phyloP scores from a whole-genome alignment of 1,284 basidiomycete genomes.

The Cutaneotrichosporon sp. region DNA sequence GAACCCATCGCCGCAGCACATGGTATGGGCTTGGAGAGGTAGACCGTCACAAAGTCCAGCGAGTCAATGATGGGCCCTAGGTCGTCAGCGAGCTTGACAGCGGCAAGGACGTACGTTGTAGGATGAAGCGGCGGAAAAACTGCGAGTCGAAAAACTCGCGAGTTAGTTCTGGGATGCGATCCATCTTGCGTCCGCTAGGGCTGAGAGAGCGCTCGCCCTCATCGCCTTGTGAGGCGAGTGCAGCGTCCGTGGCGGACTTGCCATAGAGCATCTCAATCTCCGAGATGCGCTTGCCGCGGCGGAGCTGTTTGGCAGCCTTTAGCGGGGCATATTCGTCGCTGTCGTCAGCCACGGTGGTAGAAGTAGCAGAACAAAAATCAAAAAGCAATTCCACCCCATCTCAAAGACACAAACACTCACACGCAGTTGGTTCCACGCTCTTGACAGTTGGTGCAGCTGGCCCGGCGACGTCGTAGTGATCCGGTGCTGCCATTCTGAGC shows the following conservation, averaged over 20 bases:
- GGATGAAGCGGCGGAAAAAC: conserved; percentile 75
- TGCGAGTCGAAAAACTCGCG: conserved; percentile 74
- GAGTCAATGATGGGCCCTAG: conserved; percentile 58
- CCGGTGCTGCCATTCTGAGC: conserved; percentile 9
- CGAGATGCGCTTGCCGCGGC: conserved; percentile 76
- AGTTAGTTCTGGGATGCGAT: conserved; percentile 60
- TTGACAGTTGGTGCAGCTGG: conserved; percentile 76
- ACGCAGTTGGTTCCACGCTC: conserved; percentile 82
- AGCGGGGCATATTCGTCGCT: conserved; percentile 82
- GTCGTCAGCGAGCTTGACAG: not conserved
- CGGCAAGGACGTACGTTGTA: conserved; percentile 64
- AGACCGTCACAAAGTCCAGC: conserved; percentile 69
- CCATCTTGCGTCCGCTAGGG: conserved; percentile 22
- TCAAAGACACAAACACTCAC: conserved; percentile 56
- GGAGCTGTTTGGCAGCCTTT: conserved; percentile 77
- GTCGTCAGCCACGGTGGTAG: conserved; percentile 10
- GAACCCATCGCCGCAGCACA: conserved; percentile 60
- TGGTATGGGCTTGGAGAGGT: conserved; percentile 47
- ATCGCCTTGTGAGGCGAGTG: conserved; percentile 32
- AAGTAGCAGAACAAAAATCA: not conserved
- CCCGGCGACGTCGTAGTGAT: conserved; percentile 22
- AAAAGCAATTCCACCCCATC: not conserved
- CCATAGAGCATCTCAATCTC: conserved; percentile 62
- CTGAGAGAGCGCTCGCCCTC: conserved; percentile 23
- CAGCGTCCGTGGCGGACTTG: conserved; percentile 38